Conservation (phyloP, 441 rosid genomes). For the Mallotus japonicus region DNA sequence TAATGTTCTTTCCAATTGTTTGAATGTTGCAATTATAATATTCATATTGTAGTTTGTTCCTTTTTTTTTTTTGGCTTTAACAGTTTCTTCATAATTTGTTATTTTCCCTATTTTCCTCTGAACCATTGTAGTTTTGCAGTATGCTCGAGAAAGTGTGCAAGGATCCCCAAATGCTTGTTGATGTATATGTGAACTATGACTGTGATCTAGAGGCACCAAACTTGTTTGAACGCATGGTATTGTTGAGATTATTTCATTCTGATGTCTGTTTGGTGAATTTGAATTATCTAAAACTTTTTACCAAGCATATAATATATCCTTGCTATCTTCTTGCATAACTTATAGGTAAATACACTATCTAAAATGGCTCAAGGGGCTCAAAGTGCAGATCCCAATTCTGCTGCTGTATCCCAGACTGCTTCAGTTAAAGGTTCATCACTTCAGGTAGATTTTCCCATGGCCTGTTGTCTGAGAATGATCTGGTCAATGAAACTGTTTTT, state of each 20-base stretch:
- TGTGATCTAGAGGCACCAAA: conserved; percentile 99
- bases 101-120: conserved; percentile 24
- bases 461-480: conserved; percentile 17
- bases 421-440: conserved; percentile 89
- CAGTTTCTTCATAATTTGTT: conserved; percentile 15
- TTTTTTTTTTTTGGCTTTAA: conserved; percentile 11
- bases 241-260: conserved; percentile 19
- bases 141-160: conserved; percentile 96
- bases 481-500: conserved; percentile 12
- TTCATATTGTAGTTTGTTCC: conserved; percentile 21
- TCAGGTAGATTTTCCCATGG: conserved; percentile 59
- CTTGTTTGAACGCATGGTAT: conserved; percentile 98
- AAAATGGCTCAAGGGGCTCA: conserved; percentile 96
- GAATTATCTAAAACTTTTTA: conserved; percentile 13
- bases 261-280: conserved; percentile 6
- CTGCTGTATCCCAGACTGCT: conserved; percentile 66
- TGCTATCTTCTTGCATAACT: conserved; percentile 24
- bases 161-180: conserved; percentile 99
- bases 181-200: conserved; percentile 96
- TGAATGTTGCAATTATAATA: conserved; percentile 26
- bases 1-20: conserved; percentile 28
- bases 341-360: conserved; percentile 84
- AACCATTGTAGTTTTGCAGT: conserved; percentile 47
- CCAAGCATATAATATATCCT: conserved; percentile 18
- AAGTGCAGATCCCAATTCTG: conserved; percentile 80